Evolutionary conservation across 2,329 filamentous ascomycete species (phyloP).

Genomic region (Calycina herbarum): DNA sequence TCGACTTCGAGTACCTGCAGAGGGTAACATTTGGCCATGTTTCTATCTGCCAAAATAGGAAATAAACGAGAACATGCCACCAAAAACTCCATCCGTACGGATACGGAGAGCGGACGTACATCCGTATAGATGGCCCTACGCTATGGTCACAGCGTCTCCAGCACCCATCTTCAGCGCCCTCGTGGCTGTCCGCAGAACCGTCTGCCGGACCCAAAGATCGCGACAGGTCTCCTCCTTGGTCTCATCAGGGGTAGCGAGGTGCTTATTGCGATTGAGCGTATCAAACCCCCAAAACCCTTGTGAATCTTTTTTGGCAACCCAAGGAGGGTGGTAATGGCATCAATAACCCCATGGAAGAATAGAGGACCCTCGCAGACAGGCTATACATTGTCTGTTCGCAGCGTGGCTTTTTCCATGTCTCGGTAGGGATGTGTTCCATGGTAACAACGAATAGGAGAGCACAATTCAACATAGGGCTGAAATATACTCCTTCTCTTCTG

Average conservation of each 20-base stretch:
- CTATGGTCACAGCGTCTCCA: conserved; percentile 2
- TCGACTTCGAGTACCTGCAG: not conserved
- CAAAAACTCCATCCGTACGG: not conserved
- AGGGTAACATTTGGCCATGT: not conserved
- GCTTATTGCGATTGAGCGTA: not conserved
- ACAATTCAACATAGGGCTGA: conserved; percentile 15
- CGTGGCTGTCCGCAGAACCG: not conserved
- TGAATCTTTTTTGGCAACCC: not conserved
- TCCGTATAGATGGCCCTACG: not conserved
- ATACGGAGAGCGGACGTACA: not conserved
- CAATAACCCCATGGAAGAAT: not conserved
- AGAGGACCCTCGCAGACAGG: not conserved
- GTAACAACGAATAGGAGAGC: conserved; percentile 8
- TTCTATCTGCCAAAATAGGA: not conserved
- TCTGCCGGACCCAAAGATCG: conserved; percentile 5
- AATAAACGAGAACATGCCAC: not conserved
- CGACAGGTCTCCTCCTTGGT: not conserved
- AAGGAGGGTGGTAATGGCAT: not conserved
- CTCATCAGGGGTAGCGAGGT: not conserved
- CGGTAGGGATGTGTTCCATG: not conserved
- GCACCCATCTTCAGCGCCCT: not conserved
- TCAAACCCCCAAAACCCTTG: not conserved
- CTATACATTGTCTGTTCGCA: not conserved
- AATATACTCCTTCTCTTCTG: conserved; percentile 10
- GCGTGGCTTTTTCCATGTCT: conserved; percentile 5